Base-by-base conservation (phyloP, 225 moss, liverwort and hornwort species). In the Pseudoscleropodium purum region DNA sequence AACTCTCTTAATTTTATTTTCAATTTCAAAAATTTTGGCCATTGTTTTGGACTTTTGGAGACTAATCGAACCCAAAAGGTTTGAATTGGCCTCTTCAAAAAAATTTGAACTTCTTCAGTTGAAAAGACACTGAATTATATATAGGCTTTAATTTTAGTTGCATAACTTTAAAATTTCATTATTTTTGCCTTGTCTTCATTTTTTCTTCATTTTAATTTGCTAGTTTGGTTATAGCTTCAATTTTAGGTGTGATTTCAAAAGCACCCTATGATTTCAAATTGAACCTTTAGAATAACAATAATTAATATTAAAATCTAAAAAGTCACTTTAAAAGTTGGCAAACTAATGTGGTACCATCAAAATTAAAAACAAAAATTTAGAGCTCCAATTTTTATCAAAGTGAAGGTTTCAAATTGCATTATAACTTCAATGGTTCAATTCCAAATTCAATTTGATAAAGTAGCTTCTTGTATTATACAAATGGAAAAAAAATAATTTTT, bases 311-410 rank as follows among this genome's bases (percentile, higher is more conserved):
- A 31, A 75, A 49, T 47, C 2, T 31, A 31, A 75, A 47, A 75
- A 2, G 30, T 31, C 18, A 31, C 18, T 47, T 1, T 2, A 31
- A 75, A 75, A 31, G 7, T 47, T 1, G 1, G 18, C 11, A 19
- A 19, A 12, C 34, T 51, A 6, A 14, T 51, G 51, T 23, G 0
- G 2, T 23, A 9, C 5, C 5, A 23, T 23, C 9, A 34, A 77
- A 34, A 21, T 34, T 52, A 2, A 36, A 36, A 34, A 49, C 5
- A 12, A 34, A 73, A 34, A 31, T 18, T 2, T 47, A 30, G 1
- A 2, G 10, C 10, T 73, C 1, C 0, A 8, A 13, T 13, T 14
- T 39, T 24, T 0, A 6, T 1, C 16, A 2, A 43, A 43, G 1
- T 45, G 9, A 10, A 43, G 27, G 3, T 29, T 29, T 51, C 18